Evolutionary conservation across 768 basidiomycete genomes (phyloP).

Genomic region (Auricularia cornea): DNA sequence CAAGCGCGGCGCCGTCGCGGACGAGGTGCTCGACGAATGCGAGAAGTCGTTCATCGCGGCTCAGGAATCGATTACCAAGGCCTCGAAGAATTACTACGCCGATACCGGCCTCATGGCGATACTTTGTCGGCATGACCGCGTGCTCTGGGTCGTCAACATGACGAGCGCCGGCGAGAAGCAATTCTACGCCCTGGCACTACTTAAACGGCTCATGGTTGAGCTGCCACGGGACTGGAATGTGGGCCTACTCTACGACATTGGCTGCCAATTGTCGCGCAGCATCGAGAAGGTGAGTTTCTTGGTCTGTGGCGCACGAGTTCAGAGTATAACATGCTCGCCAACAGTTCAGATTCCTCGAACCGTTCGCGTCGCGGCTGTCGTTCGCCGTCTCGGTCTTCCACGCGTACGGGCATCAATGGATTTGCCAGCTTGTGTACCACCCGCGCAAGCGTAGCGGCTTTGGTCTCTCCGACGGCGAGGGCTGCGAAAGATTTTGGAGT

Average conservation of each 20-base stretch:
- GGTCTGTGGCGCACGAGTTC: too few relatives aligned
- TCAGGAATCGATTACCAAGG: conserved; percentile 24
- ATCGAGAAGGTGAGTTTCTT: conserved; percentile 4
- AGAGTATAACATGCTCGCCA: neutral
- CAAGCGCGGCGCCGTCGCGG: conserved; percentile 4
- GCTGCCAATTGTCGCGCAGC: conserved; percentile 28
- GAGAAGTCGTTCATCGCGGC: conserved; percentile 26
- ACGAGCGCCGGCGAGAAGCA: conserved; percentile 31
- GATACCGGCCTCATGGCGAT: conserved; percentile 14
- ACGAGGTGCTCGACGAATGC: conserved; percentile 28
- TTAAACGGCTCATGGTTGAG: conserved; percentile 21
- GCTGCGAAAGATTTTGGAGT: conserved; percentile 28
- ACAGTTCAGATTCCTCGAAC: neutral
- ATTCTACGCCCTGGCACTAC: conserved; percentile 28
- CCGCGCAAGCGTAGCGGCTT: conserved; percentile 22
- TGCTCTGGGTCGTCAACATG: conserved; percentile 31
- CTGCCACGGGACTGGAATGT: conserved; percentile 24
- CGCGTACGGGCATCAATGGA: conserved; percentile 31
- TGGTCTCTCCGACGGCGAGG: conserved; percentile 29
- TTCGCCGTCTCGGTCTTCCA: conserved; percentile 32
- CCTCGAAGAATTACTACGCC: conserved; percentile 5
- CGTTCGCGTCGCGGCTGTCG: conserved; percentile 8
- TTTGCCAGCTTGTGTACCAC: conserved; percentile 28
- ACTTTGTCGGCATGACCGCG: conserved; percentile 13
- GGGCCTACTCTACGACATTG: conserved; percentile 24